These are phyloP conservation scores for Eimeria acervulina DNA, from an alignment of 169 alveolate genomes.

Conservation along the genomic window DNA sequence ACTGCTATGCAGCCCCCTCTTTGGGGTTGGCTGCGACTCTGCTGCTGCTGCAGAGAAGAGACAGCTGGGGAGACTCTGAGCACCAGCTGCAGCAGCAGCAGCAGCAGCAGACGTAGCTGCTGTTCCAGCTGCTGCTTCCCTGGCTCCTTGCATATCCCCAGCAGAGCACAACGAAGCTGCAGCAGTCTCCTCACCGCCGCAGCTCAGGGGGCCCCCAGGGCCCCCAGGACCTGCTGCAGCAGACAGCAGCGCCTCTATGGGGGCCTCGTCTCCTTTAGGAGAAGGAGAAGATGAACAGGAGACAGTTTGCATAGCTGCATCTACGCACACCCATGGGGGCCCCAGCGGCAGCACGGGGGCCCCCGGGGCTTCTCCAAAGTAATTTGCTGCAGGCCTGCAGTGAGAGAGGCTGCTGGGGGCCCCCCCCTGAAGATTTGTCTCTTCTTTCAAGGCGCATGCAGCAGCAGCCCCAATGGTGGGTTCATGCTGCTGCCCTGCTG, in stretches of 20 bases:
- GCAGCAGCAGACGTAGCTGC: too few species aligned
- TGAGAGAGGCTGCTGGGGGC: not conserved
- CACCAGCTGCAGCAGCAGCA: not conserved
- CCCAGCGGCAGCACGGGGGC: slow-evolving; percentile 24
- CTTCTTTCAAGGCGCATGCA: slow-evolving; percentile 1
- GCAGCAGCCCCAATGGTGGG: not conserved
- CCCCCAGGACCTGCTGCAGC: not conserved
- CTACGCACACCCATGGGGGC: slow-evolving; percentile 5
- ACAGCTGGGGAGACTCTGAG: not conserved
- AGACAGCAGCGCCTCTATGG: slow-evolving; percentile 12
- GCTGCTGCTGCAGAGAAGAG: not conserved
- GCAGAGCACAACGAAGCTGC: not conserved
- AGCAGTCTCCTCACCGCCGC: not conserved
- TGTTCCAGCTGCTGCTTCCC: not conserved
- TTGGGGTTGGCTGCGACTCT: not conserved
- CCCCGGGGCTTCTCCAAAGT: not conserved
- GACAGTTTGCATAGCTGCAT: not conserved
- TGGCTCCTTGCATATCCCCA: not conserved
- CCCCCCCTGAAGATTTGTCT: not conserved
- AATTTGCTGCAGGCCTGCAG: not conserved
- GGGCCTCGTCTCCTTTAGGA: not conserved
- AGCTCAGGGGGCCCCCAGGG: too few species aligned
- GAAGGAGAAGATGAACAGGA: slow-evolving; percentile 12
- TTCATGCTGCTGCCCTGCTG: slow-evolving; percentile 4
- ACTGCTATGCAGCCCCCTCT: not conserved